Conservation (phyloP, 2,329 filamentous ascomycete genomes). For the Neodidymelliopsis sp. region DNA sequence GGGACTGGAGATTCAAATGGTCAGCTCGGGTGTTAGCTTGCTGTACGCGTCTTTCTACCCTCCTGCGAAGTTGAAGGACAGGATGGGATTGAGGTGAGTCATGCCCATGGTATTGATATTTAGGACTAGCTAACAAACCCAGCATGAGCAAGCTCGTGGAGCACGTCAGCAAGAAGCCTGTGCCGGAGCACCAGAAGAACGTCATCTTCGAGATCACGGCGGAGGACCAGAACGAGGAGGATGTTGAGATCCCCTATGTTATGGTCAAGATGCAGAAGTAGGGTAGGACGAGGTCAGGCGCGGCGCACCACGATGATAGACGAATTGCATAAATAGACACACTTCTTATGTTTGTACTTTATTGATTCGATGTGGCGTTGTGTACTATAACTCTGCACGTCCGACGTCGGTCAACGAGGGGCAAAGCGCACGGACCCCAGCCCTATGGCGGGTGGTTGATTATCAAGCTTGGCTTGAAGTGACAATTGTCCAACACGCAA, state of each 20-base stretch:
- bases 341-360: background rate
- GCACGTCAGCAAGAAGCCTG: constrained; percentile 87
- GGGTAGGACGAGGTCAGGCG: background rate
- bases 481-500: constrained; percentile 29
- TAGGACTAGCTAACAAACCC: constrained; percentile 30
- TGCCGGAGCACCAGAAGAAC: constrained; percentile 91
- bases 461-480: constrained; percentile 37
- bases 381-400: too few relatives aligned
- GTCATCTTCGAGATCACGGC: constrained; percentile 94
- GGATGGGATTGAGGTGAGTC: constrained; percentile 73
- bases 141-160: constrained; percentile 91
- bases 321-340: constrained; percentile 17
- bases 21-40: constrained; percentile 96
- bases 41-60: constrained; percentile 95
- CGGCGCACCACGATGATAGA: constrained; percentile 1
- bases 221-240: constrained; percentile 86
- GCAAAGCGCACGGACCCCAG: constrained; percentile 33
- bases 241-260: constrained; percentile 96
- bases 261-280: constrained; percentile 73
- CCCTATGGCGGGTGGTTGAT: constrained; percentile 40
- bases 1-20: constrained; percentile 86
- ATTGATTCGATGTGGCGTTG: too few relatives aligned
- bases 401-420: constrained; percentile 15
- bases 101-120: background rate
- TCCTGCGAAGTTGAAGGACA: constrained; percentile 81